Evolutionary conservation across 371 early-diverging fungal species (phyloP), one percentile per base, ranked within the genome.

Genomic region (Rhizomucor pusillus): DNA sequence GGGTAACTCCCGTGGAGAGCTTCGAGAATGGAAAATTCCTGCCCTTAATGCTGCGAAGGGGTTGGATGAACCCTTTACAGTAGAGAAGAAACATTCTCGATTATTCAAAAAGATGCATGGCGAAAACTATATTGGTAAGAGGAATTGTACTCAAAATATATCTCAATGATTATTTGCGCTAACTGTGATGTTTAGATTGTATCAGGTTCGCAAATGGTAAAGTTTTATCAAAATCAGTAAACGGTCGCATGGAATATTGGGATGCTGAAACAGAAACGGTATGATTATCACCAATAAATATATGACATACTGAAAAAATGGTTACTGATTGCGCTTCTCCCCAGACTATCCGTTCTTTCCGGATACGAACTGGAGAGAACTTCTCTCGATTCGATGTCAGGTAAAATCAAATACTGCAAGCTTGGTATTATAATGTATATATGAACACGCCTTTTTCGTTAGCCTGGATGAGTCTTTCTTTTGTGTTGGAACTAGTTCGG

Each of bases 171-270:
- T 29, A 29, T 29, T 29, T 29, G 7, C n/a, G 7, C 29, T 5
- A 29, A 3, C 3, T 29, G 29, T 10, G 14, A 18, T 36, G 13
- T 41, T n/a, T 65, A 66, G 89, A 89, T 59, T 86, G 82, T 50
- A 80, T 89, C 46, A 77, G 84, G 33, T 86, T 80, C 66, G 86
- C 82, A 11, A 82, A 82, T 39, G 78, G 73, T 13, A 75, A 78
- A 54, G 72, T 90, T 0, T 48, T 93, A 4, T 77, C 84, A 29
- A 93, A 91, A 54, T 90, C 89, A 29, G 75, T 76, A 25, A 81
- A 87, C 57, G 91, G 91, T 14, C 81, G 83, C 41, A 66, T 93
- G 33, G 90, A 89, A 49, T 80, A 85, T 56, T 88, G 89, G 88
- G 79, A 90, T 57, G 57, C 81, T 14, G 73, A 72, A 1, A 63